Percentiles rank a stretch among this genome's conserved stretches.
These are phyloP conservation scores for Entophlyctis helioformis DNA, from an alignment of 192 early-diverging fungal species.

Conservation along the genomic window DNA sequence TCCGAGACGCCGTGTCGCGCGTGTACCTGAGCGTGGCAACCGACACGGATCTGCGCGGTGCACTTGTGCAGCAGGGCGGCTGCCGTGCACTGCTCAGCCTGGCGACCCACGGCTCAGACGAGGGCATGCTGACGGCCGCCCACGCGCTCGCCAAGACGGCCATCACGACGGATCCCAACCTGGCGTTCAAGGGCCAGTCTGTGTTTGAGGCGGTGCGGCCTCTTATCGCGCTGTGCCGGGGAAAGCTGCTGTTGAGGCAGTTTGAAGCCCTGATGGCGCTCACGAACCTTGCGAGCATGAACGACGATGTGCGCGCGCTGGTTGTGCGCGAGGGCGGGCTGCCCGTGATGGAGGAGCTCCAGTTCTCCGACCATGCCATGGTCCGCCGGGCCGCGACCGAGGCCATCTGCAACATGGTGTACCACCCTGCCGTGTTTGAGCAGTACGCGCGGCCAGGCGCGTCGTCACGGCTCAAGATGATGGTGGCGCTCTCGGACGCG, in stretches of 20 bases:
- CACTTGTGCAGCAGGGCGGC: conserved; percentile 72
- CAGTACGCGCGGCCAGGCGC: conserved; percentile 45
- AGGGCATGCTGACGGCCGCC: conserved; percentile 35
- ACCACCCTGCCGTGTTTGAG: conserved; percentile 67
- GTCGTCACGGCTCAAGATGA: conserved; percentile 54
- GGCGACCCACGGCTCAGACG: conserved; percentile 14
- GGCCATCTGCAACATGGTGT: conserved; percentile 86
- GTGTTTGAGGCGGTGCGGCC: conserved; percentile 64
- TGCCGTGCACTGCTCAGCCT: conserved; percentile 51
- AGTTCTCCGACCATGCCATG: conserved; percentile 69
- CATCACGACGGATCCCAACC: conserved; percentile 76
- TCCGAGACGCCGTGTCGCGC: conserved; percentile 53
- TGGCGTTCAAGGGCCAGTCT: conserved; percentile 66
- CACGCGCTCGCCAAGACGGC: conserved; percentile 89
- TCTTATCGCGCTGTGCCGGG: conserved; percentile 46
- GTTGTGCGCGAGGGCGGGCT: conserved; percentile 54
- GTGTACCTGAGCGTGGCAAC: conserved; percentile 61
- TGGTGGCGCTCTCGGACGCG: conserved; percentile 76
- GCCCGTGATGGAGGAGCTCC: conserved; percentile 57
- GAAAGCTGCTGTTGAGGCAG: conserved; percentile 46
- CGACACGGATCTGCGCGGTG: conserved; percentile 53
- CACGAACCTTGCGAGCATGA: conserved; percentile 76
- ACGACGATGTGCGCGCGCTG: conserved; percentile 49
- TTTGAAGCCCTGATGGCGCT: conserved; percentile 91
- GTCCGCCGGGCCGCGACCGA: conserved; percentile 84